These are phyloP conservation scores for Peniophora sp. DNA, from an alignment of 1,284 basidiomycete genomes.

Conservation along the genomic window DNA sequence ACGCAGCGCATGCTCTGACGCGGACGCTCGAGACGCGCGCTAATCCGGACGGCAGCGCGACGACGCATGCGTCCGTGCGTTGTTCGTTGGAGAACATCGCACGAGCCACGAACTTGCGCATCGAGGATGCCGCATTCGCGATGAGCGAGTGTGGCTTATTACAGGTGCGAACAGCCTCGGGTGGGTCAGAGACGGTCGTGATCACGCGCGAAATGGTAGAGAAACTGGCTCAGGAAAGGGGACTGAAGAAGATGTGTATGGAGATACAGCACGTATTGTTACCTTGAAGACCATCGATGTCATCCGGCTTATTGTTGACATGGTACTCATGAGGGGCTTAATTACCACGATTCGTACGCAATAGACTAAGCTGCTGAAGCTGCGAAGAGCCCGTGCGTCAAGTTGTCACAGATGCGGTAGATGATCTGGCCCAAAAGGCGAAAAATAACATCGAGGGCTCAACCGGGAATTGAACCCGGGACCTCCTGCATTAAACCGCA, in stretches of 20 bases:
- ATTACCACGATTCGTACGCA: too few species aligned
- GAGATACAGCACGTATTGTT: constrained; percentile 45
- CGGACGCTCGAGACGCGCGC: constrained; percentile 49
- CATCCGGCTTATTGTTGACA: too few species aligned
- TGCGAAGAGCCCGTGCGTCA: too few species aligned
- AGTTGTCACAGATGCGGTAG: too few species aligned
- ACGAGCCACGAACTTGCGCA: constrained; percentile 70
- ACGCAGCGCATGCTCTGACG: constrained; percentile 8
- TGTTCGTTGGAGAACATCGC: constrained; percentile 72
- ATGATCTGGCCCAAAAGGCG: too few species aligned
- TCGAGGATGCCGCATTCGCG: constrained; percentile 85
- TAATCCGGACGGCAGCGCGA: constrained; percentile 58
- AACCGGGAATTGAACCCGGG: constrained; percentile 38
- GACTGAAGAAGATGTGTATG: constrained; percentile 60
- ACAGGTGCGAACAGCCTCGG: constrained; percentile 7
- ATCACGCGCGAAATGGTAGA: constrained; percentile 72
- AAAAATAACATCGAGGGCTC: constrained; percentile 17
- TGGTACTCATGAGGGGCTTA: too few species aligned
- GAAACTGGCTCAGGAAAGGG: constrained; percentile 49
- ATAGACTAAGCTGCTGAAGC: too few species aligned
- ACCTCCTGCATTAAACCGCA: constrained; percentile 12
- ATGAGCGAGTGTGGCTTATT: constrained; percentile 84
- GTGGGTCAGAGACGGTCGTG: constrained; percentile 36
- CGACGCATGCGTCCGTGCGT: constrained; percentile 52
- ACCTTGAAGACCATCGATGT: too few species aligned